phyloP scores from a whole-genome alignment of 805 yeast genomes.

The Scheffersomyces spartinae region DNA sequence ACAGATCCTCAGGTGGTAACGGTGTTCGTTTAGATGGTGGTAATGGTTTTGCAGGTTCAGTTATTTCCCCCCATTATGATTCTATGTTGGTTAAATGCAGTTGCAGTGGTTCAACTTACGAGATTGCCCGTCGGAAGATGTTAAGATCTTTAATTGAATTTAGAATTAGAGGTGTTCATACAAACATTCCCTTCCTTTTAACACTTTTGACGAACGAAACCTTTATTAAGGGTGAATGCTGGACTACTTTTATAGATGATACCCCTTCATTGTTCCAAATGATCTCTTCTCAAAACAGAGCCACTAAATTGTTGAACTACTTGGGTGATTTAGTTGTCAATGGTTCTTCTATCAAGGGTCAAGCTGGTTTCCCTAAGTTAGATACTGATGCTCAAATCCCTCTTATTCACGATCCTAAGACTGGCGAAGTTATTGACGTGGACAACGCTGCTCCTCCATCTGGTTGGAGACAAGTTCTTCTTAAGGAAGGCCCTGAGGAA shows the following conservation, averaged over 20 bases:
- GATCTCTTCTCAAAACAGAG: slow-evolving; percentile 93
- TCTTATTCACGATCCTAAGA: slow-evolving; percentile 43
- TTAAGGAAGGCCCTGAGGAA: slow-evolving; percentile 77
- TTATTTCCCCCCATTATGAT: slow-evolving; percentile 94
- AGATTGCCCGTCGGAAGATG: slow-evolving; percentile 96
- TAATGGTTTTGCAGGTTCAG: slow-evolving; percentile 94
- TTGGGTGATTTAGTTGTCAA: slow-evolving; percentile 90
- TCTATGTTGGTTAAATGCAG: slow-evolving; percentile 97
- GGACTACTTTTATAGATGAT: slow-evolving; percentile 98
- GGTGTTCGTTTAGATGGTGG: slow-evolving; percentile 99
- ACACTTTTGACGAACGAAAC: slow-evolving; percentile 86
- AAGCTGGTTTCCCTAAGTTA: slow-evolving; percentile 83
- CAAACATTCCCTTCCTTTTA: slow-evolving; percentile 91
- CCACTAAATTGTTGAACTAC: slow-evolving; percentile 84
- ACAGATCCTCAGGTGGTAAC: slow-evolving; percentile 98
- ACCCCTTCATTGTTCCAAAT: slow-evolving; percentile 93
- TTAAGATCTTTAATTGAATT: slow-evolving; percentile 92
- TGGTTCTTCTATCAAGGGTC: slow-evolving; percentile 94
- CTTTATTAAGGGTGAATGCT: slow-evolving; percentile 76
- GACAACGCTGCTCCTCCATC: slow-evolving; percentile 41
- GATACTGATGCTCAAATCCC: slow-evolving; percentile 69
- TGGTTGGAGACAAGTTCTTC: slow-evolving; percentile 88
- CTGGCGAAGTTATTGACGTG: slow-evolving; percentile 54
- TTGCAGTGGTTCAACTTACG: slow-evolving; percentile 94
- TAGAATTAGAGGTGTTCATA: slow-evolving; percentile 98